Evolutionary conservation across 192 early-diverging fungal species (phyloP), one percentile per base, ranked within the genome.

Genomic region (Gaertneriomyces semiglobifer): DNA sequence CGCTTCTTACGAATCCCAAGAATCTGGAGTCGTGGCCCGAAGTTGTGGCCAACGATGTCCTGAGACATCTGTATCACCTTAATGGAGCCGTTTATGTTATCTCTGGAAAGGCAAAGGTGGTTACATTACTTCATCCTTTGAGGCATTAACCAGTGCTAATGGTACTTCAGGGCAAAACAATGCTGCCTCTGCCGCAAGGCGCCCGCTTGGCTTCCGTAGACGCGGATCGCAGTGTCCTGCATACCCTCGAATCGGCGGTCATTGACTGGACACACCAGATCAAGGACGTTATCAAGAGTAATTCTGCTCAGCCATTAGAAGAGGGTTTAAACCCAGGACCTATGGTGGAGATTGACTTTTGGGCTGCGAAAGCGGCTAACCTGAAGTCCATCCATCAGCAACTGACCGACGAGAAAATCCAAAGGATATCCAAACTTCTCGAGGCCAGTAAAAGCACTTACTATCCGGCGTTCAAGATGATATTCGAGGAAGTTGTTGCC

Each of bases 191-290:
- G 7, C 85, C 85, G 6, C 84, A 87, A 62, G 85, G 80, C 14
- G 79, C 80, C n/a, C 72, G 70, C 18, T 50, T 75, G n/a, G 75
- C 62, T 25, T 63, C 80, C 16, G 25, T 33, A 33, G 82, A 79
- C 16, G 67, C 66, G 39, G 82, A 86, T 64, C 80, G 79, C 25
- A 70, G 65, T 43, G 74, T 82, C 50, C 70, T 87, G 6, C 85
- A 87, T 74, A 84, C 85, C 0, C 65, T 87, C 1, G 85, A 87
- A 63, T 80, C 82, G 8, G 85, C 85, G 5, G 85, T 87, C 39
- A 87, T 87, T 58, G 85, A 87, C 71, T 87, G 85, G 85, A 81
- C 84, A 5, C 84, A 87, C 65, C 85, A 87, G 67, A 86, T 87
- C 57, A 79, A 86, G 57, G 84, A 86, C 33, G 85, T 87, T 7